phyloP scores from a whole-genome alignment of 768 basidiomycete genomes.

The Trametes villosa region DNA sequence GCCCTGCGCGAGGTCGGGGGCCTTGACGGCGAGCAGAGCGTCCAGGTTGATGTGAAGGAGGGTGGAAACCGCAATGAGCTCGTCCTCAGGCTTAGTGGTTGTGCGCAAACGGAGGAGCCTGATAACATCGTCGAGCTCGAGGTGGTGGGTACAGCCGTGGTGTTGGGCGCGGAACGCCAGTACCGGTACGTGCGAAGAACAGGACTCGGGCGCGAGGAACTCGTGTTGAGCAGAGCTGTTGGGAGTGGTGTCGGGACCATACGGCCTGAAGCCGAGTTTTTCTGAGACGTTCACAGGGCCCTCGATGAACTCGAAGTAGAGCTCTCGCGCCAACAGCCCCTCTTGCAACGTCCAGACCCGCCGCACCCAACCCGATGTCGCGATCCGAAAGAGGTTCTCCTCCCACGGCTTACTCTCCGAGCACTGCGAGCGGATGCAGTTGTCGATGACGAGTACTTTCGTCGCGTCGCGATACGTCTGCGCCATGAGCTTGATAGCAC shows the following conservation, averaged over 20 bases:
- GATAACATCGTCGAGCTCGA: slow-evolving; percentile 3
- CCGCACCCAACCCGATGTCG: slow-evolving; percentile 12
- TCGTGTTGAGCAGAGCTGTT: not conserved
- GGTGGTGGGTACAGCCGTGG: not conserved
- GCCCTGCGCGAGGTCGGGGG: slow-evolving; percentile 2
- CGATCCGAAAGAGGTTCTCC: slow-evolving; percentile 13
- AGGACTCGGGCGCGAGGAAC: not conserved
- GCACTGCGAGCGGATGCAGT: slow-evolving; percentile 13
- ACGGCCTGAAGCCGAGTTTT: not conserved
- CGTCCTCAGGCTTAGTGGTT: slow-evolving; percentile 16
- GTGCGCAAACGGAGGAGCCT: slow-evolving; percentile 4
- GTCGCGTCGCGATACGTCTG: slow-evolving; percentile 16
- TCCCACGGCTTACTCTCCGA: not conserved
- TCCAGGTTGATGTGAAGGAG: slow-evolving; percentile 3
- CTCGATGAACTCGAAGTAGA: slow-evolving; percentile 18
- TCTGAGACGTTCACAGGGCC: slow-evolving; percentile 8
- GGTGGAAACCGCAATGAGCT: slow-evolving; percentile 13
- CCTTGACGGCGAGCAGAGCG: not conserved
- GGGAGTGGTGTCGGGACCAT: no score
- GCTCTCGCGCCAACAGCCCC: slow-evolving; percentile 13
- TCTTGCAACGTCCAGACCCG: slow-evolving; percentile 23
- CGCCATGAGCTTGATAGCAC: slow-evolving; percentile 21
- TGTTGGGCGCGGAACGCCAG: not conserved
- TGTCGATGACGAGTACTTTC: slow-evolving; percentile 18
- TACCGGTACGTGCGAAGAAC: not conserved